Evolutionary conservation across 139 green algal genomes (phyloP).

Genomic region (Tetraselmis striata): DNA sequence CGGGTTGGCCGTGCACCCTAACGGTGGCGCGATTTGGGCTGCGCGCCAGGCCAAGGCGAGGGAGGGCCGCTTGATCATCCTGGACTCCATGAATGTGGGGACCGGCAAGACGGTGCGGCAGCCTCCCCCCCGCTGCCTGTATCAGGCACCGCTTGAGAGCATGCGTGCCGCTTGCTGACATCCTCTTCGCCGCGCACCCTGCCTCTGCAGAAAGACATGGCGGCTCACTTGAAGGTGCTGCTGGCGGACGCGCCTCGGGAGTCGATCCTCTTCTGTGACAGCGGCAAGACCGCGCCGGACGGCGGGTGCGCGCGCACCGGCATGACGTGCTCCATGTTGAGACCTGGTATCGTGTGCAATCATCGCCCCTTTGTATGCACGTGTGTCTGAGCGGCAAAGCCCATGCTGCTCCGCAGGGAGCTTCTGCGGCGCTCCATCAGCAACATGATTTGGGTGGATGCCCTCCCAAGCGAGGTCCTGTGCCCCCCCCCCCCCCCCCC

Average conservation of each 20-base stretch:
- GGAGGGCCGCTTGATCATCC: slow-evolving; percentile 66
- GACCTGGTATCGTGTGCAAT: too few relatives aligned
- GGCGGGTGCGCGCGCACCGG: slow-evolving; percentile 44
- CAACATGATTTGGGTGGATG: slow-evolving; percentile 62
- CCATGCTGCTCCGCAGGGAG: slow-evolving; percentile 32
- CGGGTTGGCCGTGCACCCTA: too few relatives aligned
- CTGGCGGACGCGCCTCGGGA: slow-evolving; percentile 32
- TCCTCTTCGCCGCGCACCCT: neutral
- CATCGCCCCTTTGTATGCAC: too few relatives aligned
- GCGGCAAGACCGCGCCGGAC: slow-evolving; percentile 20
- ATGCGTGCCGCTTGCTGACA: too few relatives aligned
- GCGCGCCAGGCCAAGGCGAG: slow-evolving; percentile 62
- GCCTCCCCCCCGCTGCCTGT: neutral
- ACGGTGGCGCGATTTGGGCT: too few relatives aligned
- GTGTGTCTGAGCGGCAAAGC: too few relatives aligned
- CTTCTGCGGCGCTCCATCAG: slow-evolving; percentile 26
- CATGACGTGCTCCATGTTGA: too few relatives aligned
- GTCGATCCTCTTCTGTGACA: slow-evolving; percentile 51
- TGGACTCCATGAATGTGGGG: slow-evolving; percentile 48
- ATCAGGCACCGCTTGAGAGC: too few relatives aligned
- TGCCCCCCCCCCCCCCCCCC: neutral
- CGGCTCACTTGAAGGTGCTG: slow-evolving; percentile 26
- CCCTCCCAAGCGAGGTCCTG: slow-evolving; percentile 36
- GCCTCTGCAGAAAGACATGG: slow-evolving; percentile 20
- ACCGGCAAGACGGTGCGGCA: slow-evolving; percentile 37